Evolutionary conservation across 768 basidiomycete species (phyloP).

Genomic region (Russula olivacea): DNA sequence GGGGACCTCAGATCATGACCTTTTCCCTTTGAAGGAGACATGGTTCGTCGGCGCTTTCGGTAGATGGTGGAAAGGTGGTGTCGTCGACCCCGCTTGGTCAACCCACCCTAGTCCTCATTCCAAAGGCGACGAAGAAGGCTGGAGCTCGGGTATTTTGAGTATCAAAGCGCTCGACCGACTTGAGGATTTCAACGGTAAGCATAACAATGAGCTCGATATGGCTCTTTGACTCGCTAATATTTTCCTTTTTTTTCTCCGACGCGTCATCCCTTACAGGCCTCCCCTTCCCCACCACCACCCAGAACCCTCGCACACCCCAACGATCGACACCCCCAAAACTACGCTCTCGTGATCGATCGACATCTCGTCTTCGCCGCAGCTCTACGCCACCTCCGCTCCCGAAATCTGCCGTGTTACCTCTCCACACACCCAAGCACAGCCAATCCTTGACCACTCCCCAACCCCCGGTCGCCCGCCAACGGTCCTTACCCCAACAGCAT

Average conservation of each 20-base stretch:
- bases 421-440: slow-evolving; percentile 52
- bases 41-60: slow-evolving; percentile 93
- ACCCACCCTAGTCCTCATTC: slow-evolving; percentile 49
- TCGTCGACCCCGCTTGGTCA: slow-evolving; percentile 76
- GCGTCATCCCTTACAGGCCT: slow-evolving; percentile 13
- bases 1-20: slow-evolving; percentile 35
- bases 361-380: slow-evolving; percentile 39
- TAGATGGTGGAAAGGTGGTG: slow-evolving; percentile 82
- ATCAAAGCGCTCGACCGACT: slow-evolving; percentile 68
- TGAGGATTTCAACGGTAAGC: slow-evolving; percentile 62
- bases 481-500: slow-evolving; percentile 12
- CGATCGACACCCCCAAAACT: slow-evolving; percentile 49
- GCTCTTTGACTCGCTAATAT: slow-evolving; percentile 31
- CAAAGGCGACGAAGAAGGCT: slow-evolving; percentile 62
- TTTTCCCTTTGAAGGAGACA: slow-evolving; percentile 59
- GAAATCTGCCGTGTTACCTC: slow-evolving; percentile 71
- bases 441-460: slow-evolving; percentile 28
- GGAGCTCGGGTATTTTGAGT: slow-evolving; percentile 71
- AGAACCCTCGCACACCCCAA: slow-evolving; percentile 21
- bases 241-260: neutral
- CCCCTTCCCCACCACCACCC: slow-evolving; percentile 25
- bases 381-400: slow-evolving; percentile 80
- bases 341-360: slow-evolving; percentile 36
- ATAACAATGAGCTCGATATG: slow-evolving; percentile 14
- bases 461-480: slow-evolving; percentile 23